These are phyloP conservation scores for Phycomyces nitens DNA, from an alignment of 192 early-diverging fungal genomes.

Conservation along the genomic window DNA sequence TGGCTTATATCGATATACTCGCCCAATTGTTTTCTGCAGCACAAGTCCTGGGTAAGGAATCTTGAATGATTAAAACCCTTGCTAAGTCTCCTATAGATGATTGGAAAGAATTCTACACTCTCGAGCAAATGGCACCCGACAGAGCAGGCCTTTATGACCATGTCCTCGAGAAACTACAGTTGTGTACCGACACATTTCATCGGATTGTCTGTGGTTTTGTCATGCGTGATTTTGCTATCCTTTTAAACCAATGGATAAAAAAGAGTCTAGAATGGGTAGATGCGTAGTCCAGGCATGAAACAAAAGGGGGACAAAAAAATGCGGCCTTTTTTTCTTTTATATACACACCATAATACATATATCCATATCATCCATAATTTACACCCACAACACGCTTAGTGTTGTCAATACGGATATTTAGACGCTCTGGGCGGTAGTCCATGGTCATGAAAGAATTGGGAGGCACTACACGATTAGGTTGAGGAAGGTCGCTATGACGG, in stretches of 20 bases:
- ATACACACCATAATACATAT: neutral
- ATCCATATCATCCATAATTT: constrained; percentile 32
- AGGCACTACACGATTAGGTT: constrained; percentile 34
- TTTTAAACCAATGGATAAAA: constrained; percentile 17
- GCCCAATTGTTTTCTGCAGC: constrained; percentile 8
- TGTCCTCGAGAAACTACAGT: neutral
- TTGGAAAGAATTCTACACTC: neutral
- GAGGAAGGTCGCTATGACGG: constrained; percentile 37
- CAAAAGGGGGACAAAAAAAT: too few relatives aligned
- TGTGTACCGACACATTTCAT: constrained; percentile 1
- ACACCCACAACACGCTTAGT: constrained; percentile 35
- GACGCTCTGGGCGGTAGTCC: constrained; percentile 42
- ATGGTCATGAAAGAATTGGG: constrained; percentile 40
- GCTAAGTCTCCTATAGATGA: neutral
- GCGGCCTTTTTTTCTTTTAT: too few relatives aligned
- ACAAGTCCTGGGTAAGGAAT: constrained; percentile 7
- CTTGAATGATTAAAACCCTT: neutral
- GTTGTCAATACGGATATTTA: constrained; percentile 44
- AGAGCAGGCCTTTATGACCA: neutral
- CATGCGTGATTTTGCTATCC: constrained; percentile 5
- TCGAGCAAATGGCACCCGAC: neutral
- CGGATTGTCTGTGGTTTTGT: constrained; percentile 9
- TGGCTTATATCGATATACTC: constrained; percentile 4
- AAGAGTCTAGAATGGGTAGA: neutral
- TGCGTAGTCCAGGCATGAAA: neutral